Evolutionary conservation across 169 alveolate species (phyloP).

Genomic region (Pseudocohnilembus persalinus): DNA sequence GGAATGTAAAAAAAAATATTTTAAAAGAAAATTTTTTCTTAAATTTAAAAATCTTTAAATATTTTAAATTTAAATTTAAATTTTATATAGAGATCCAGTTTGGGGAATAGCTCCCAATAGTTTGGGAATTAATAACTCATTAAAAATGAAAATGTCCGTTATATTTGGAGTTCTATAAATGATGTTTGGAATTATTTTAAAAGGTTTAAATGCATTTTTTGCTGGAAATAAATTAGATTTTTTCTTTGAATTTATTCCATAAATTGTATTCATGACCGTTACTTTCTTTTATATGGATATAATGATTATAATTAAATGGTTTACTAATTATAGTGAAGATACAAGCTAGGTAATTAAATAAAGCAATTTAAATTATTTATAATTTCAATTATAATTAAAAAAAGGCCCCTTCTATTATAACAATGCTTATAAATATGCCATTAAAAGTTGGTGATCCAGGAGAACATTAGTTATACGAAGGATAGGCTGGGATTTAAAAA

Average conservation of each 20-base stretch:
- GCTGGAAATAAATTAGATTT: constrained; percentile 59
- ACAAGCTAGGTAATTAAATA: constrained; percentile 34
- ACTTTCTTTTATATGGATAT: constrained; percentile 76
- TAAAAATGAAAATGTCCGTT: constrained; percentile 99
- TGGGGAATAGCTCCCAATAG: constrained; percentile 97
- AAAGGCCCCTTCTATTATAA: constrained; percentile 68
- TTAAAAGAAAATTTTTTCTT: not conserved
- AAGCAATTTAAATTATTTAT: too few relatives aligned
- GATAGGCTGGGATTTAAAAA: constrained; percentile 1
- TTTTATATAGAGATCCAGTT: constrained; percentile 88
- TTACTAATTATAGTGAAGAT: constrained; percentile 40
- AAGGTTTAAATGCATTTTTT: constrained; percentile 64
- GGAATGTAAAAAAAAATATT: constrained; percentile 41
- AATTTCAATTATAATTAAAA: constrained; percentile 45
- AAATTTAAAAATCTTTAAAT: too few relatives aligned
- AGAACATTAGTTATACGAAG: constrained; percentile 28
- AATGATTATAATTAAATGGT: constrained; percentile 70
- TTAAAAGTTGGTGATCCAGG: constrained; percentile 49
- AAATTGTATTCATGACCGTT: constrained; percentile 55
- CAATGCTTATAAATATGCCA: constrained; percentile 68
- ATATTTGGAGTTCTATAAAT: constrained; percentile 84
- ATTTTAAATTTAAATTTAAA: not conserved
- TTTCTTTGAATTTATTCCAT: constrained; percentile 77
- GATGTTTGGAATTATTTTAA: constrained; percentile 71
- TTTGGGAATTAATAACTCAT: constrained; percentile 93